Conservation (phyloP, 176 grass and related monocot species). For the Rhynchospora pubera region DNA sequence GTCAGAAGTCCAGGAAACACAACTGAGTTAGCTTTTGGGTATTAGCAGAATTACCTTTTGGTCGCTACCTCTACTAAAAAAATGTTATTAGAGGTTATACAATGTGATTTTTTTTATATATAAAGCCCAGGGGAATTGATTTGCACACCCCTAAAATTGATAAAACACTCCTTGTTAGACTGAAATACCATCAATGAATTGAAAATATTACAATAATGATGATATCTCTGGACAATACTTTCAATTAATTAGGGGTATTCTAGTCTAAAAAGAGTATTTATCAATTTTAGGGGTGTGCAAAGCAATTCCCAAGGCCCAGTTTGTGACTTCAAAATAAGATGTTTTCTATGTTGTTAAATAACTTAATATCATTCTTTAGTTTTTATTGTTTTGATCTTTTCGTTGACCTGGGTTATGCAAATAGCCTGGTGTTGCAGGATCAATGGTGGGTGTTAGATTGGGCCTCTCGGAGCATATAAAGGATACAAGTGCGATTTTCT, state of each 20-base stretch:
- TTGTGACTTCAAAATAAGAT: background rate
- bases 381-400: background rate
- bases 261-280: too few species aligned
- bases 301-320: too few species aligned
- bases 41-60: background rate
- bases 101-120: background rate
- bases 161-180: too few species aligned
- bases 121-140: too few species aligned
- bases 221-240: too few species aligned
- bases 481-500: constrained; percentile 68
- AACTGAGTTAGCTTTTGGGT: background rate
- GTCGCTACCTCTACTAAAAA: background rate
- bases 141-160: too few species aligned
- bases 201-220: too few species aligned
- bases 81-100: background rate
- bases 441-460: constrained; percentile 86
- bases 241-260: too few species aligned
- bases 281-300: too few species aligned
- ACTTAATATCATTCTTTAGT: background rate
- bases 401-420: background rate
- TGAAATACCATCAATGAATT: too few species aligned
- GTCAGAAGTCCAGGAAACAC: background rate
- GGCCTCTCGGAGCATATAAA: constrained; percentile 77
- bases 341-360: background rate
- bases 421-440: constrained; percentile 73